phyloP scores from a whole-genome alignment of 495 filamentous ascomycete species.

The Talaromyces adpressus region DNA sequence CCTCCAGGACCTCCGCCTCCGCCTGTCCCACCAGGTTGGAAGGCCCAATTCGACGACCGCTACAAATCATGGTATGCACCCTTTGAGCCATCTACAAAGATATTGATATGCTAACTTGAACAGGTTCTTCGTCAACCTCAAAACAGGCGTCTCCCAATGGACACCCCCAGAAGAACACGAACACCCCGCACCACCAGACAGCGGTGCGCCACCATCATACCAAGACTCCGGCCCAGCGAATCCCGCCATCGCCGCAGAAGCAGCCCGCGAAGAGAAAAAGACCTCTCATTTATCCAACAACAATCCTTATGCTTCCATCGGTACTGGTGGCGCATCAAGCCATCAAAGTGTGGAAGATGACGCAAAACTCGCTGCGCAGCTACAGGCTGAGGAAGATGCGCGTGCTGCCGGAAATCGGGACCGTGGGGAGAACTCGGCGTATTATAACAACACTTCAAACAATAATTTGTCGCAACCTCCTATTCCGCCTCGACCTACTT shows the following conservation, averaged over 20 bases:
- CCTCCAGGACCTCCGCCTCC: slow-evolving; percentile 80
- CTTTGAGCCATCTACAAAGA: no score
- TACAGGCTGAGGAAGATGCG: slow-evolving; percentile 79
- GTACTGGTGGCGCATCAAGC: slow-evolving; percentile 10
- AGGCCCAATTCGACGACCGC: slow-evolving; percentile 65
- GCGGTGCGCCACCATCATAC: slow-evolving; percentile 62
- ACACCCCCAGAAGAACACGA: slow-evolving; percentile 59
- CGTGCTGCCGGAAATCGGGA: slow-evolving; percentile 29
- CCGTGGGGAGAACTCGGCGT: slow-evolving; percentile 34
- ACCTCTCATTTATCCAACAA: slow-evolving; percentile 42
- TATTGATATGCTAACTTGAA: slow-evolving; percentile 8
- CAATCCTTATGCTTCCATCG: slow-evolving; percentile 46
- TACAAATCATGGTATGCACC: slow-evolving; percentile 68
- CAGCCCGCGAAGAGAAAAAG: slow-evolving; percentile 47
- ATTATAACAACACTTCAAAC: slow-evolving; percentile 27
- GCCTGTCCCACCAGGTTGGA: slow-evolving; percentile 83
- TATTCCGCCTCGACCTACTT: slow-evolving; percentile 11
- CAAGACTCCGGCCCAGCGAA: slow-evolving; percentile 30
- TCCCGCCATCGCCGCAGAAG: slow-evolving; percentile 15
- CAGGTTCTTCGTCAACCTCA: slow-evolving; percentile 85
- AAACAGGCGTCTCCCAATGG: slow-evolving; percentile 85
- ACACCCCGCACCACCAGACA: slow-evolving; percentile 36
- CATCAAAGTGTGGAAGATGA: slow-evolving; percentile 53
- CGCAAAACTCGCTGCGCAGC: slow-evolving; percentile 62
- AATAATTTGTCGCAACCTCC: slow-evolving; percentile 3